Evolutionary conservation across 169 alveolate species (phyloP), one percentile per base, ranked within the genome.

Genomic region (Eimeria falciformis): DNA sequence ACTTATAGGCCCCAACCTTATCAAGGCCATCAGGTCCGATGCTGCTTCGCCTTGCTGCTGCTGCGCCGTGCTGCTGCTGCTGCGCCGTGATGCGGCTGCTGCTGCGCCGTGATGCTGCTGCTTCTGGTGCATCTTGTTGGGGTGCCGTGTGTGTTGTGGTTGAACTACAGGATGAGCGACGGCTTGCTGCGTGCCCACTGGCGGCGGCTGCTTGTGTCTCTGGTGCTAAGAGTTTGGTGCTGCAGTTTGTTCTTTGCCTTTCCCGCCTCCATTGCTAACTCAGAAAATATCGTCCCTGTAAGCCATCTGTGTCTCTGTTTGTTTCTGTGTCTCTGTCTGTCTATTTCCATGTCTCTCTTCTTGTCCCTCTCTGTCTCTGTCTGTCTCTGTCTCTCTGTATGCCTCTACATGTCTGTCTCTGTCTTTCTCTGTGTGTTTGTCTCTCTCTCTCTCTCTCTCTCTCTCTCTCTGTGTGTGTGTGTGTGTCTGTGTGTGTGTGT

Each of bases 1-100:
- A 3, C 94, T 94, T 7, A 82, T 94, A 33, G 96, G 96, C 9
- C 96, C 96, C 27, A 94, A 94, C 58, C 87, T 94, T 27, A 94
- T 94, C 40, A 94, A 94, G 82, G 95, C 92, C 29, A 88, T 94
- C 68, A 56, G 96, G 77, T 77, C 29, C 6, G 75, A 21, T 3
- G 43, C 85, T 71, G 45, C 78, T 66, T 18, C 55, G 58, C 58
- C 14, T 7, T 21, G 27, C 71, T 21, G 27, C 71, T 58, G 27
- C 71, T 7, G 5, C 29, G 21, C 7, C 14, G 58, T 21, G 27
- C 71, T 58, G 27, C 71, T 58, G 27, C 33, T 21, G 21, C 71
- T 58, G 27, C 11, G 18, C 9, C 25, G 18, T 45, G 43, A 56
- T 43, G 62, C 85, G 6, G 23, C 56, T 71, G 53, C 82, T 71